phyloP scores from a whole-genome alignment of 768 basidiomycete species.

The Leccinum longicurvipes region DNA sequence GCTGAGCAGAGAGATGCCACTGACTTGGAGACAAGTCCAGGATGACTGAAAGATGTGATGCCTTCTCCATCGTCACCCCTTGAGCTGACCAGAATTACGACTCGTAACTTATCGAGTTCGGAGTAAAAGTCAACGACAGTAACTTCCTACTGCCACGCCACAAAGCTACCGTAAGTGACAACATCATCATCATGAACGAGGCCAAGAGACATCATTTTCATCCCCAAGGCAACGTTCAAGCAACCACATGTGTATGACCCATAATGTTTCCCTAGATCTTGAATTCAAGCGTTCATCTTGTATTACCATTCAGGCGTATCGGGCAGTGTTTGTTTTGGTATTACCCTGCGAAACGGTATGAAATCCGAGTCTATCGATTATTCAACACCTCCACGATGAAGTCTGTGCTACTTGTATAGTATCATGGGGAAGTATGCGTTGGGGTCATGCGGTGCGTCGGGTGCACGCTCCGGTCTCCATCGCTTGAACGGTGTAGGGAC shows the following conservation, averaged over 20 bases:
- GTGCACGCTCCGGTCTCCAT: constrained; percentile 71
- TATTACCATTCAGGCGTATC: background rate
- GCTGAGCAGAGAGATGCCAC: constrained; percentile 70
- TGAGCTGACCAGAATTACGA: no score
- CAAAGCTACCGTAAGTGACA: no score
- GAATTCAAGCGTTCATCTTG: background rate
- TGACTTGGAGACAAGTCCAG: constrained; percentile 83
- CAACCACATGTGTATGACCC: no score
- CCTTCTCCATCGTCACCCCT: constrained; percentile 37
- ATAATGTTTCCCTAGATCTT: no score
- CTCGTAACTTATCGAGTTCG: no score
- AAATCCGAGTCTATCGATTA: constrained; percentile 26
- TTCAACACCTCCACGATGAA: background rate
- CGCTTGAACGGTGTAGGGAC: constrained; percentile 65
- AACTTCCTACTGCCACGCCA: no score
- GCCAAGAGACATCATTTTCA: no score
- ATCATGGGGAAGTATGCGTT: constrained; percentile 83
- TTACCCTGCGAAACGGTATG: constrained; percentile 26
- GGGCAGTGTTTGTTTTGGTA: constrained; percentile 5
- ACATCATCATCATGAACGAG: no score
- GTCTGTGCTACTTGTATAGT: constrained; percentile 46
- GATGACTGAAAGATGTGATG: constrained; percentile 75
- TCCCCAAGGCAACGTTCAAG: no score
- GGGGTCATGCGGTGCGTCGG: constrained; percentile 80
- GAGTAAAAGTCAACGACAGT: no score